Evolutionary conservation across 176 grass and related monocot species (phyloP), one percentile per base, ranked within the genome.

Genomic region (Neostapfia colusana): DNA sequence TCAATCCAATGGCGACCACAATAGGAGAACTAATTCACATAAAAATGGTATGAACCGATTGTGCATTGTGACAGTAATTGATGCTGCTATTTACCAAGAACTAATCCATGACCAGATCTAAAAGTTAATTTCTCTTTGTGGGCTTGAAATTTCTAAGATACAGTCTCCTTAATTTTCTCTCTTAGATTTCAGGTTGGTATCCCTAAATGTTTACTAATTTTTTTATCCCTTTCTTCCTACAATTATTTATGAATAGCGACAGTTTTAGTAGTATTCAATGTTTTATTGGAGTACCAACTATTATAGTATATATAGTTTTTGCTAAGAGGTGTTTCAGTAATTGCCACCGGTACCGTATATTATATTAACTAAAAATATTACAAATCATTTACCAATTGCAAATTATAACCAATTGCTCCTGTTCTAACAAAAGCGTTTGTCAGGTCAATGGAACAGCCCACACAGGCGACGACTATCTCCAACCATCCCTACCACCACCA

Each of bases 391-490:
- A 4, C 55, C 23, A 58, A 23, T 26, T 58, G 55, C 55, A 58
- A 58, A 25, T 26, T 8, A 58, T 26, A 58, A 58, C 23, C 9
- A 5, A n/a, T n/a, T n/a, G n/a, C 24, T 72, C 68, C 38, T 57
- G 45, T 25, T 57, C 60, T 36, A 58, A 65, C 38, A 18, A 65
- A 73, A 55, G 25, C 34, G 66, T 24, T 24, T 34, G 40, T 73
- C 69, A 67, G 26, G 61, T 79, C 69, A 73, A 79, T 26, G 53
- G 49, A 73, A 45, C 31, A 18, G 25, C 54, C 21, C n/a, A 58
- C n/a, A 10, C 23, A 5, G 23, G 23, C 23, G 9, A 24, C 53
- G 53, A 23, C 53, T 56, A 56, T 56, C 48, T 20, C 17, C 17
- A 51, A 56, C 53, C 53, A 54, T 56, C 53, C 8, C 12, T 7